A percentile compares a stretch with the other conserved stretches of the same genome.
These are phyloP conservation scores for Tetracentron sinense DNA, from an alignment of 164 flowering plant species.

Conservation along the genomic window DNA sequence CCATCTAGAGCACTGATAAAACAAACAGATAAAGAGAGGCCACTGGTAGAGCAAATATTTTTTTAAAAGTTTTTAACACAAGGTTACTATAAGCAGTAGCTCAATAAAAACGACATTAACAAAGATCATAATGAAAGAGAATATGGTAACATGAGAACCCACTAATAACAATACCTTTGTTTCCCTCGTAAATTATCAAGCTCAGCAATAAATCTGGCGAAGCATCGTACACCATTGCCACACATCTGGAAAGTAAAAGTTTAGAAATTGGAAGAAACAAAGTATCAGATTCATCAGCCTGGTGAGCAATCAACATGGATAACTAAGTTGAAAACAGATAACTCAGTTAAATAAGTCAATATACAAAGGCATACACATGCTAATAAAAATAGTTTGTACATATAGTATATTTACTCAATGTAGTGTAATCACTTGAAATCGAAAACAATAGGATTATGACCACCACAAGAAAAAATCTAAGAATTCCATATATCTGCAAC, in stretches of 20 bases:
- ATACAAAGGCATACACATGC: neutral
- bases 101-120: neutral
- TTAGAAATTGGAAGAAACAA: constrained; percentile 2
- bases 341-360: neutral
- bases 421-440: neutral
- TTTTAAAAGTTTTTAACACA: too few relatives aligned
- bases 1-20: too few relatives aligned
- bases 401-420: neutral
- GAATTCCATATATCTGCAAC: too few relatives aligned
- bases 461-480: too few relatives aligned
- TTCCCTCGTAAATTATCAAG: constrained; percentile 72
- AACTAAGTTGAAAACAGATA: neutral
- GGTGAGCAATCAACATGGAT: neutral
- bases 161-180: constrained; percentile 46
- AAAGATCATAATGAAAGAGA: too few relatives aligned
- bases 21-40: too few relatives aligned
- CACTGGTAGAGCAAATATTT: too few relatives aligned
- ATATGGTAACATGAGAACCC: neutral
- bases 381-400: neutral
- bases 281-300: neutral
- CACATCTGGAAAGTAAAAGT: constrained; percentile 71
- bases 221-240: constrained; percentile 97
- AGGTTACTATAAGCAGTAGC: neutral
- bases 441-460: too few relatives aligned
- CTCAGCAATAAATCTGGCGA: constrained; percentile 85